A percentile compares a stretch with the other conserved stretches of the same genome.
phyloP scores from a whole-genome alignment of 2,329 filamentous ascomycete genomes.

The Diaporthe sp. region DNA sequence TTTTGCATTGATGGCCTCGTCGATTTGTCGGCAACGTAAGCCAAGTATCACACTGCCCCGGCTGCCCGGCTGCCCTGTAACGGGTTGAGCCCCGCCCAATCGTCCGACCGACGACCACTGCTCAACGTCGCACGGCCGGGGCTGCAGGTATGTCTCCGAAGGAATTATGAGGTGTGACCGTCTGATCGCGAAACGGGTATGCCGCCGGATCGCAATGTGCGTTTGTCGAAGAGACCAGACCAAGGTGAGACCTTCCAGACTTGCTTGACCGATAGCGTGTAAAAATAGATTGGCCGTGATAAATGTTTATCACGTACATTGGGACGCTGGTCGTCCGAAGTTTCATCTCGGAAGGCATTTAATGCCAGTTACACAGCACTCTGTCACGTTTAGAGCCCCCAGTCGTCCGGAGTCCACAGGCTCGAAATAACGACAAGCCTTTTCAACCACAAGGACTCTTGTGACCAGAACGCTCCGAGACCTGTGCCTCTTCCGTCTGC shows the following conservation, averaged over 20 bases:
- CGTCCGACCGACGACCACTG: conserved; percentile 15
- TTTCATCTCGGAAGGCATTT: conserved; percentile 6
- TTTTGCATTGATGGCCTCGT: conserved; percentile 31
- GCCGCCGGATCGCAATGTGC: conserved; percentile 15
- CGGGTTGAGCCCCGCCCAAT: conserved; percentile 10
- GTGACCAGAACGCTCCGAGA: conserved; percentile 4
- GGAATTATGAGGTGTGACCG: background rate
- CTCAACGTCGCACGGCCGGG: conserved; percentile 23
- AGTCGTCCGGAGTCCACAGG: background rate
- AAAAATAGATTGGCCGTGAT: conserved; percentile 20
- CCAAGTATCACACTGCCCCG: conserved; percentile 20
- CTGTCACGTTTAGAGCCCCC: background rate
- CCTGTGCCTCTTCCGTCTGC: conserved; percentile 15
- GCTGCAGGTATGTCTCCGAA: background rate
- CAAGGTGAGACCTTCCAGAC: background rate
- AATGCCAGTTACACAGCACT: conserved; percentile 2
- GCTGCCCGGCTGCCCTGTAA: conserved; percentile 25
- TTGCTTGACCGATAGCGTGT: conserved; percentile 4
- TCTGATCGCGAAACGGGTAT: conserved; percentile 33
- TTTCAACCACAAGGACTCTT: background rate
- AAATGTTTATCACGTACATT: background rate
- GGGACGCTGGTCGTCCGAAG: conserved; percentile 19
- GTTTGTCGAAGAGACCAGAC: conserved; percentile 22
- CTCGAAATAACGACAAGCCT: conserved; percentile 25
- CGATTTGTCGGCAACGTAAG: conserved; percentile 27